phyloP scores from a whole-genome alignment of 2,329 filamentous ascomycete genomes.

The Emergomyces pasteurianus region DNA sequence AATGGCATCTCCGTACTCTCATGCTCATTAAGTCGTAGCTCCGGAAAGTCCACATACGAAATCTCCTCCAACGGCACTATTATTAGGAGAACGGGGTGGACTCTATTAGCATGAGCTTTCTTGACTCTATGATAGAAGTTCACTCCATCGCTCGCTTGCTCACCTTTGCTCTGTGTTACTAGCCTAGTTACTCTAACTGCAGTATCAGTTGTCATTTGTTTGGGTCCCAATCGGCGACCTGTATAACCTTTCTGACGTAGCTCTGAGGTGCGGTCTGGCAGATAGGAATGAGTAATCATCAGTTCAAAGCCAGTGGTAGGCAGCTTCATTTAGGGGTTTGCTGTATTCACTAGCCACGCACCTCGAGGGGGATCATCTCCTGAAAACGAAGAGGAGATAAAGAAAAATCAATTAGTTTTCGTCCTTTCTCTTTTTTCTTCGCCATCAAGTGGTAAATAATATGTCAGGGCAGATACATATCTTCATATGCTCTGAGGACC shows the following conservation, averaged over 20 bases:
- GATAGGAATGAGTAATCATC: neutral
- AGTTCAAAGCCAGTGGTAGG: neutral
- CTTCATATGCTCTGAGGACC: neutral
- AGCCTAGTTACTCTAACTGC: constrained; percentile 87
- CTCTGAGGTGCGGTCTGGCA: constrained; percentile 81
- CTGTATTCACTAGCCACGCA: constrained; percentile 33
- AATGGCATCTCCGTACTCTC: constrained; percentile 98
- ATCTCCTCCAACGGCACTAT: constrained; percentile 67
- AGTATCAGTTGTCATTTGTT: constrained; percentile 98
- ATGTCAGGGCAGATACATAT: neutral
- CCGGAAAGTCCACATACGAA: constrained; percentile 74
- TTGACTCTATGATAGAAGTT: neutral
- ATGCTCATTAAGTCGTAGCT: constrained; percentile 78
- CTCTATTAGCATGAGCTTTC: neutral
- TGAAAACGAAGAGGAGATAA: constrained; percentile 23
- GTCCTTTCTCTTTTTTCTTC: neutral
- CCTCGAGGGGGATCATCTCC: constrained; percentile 89
- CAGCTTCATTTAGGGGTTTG: neutral
- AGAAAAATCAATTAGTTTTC: neutral
- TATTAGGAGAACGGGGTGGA: neutral
- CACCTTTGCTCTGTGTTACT: constrained; percentile 74
- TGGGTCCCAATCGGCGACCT: constrained; percentile 74
- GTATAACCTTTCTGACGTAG: constrained; percentile 85
- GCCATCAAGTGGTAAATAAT: neutral
- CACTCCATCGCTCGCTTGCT: constrained; percentile 14